Evolutionary conservation across 257 asterid genomes (phyloP), one percentile per base, ranked within the genome.

Genomic region (Rhazya stricta): DNA sequence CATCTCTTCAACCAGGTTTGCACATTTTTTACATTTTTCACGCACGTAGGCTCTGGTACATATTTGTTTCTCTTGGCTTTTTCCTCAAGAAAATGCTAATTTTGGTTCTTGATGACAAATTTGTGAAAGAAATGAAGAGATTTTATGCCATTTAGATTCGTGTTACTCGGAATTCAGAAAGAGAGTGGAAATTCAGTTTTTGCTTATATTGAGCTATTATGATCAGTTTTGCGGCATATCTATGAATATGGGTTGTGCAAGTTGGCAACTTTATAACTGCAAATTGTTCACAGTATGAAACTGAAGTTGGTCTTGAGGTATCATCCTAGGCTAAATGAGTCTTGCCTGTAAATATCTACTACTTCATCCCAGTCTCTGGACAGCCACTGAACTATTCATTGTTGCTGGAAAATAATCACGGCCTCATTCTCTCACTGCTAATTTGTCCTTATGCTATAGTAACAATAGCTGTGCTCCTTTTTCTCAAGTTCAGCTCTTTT

Each of bases 1-100:
- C 96, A n/a, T 83, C 97, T n/a, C 88, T 86, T 78, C 99, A 89
- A 79, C 83, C 97, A 72, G 97, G 97, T 89, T 73, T 39, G 2
- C 39, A 4, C 42, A 32, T n/a, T 71, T 61, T n/a, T 67, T 61
- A 3, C 45, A 36, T 54, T 36, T 27, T 71, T 71, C 72, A 3
- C 34, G 3, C 21, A 9, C 6, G 30, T 7, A 37, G n/a, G 2
- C 19, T 41, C 53, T 67, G 50, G 21, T 18, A 36, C 13, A 56
- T 69, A 15, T 67, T 2, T 67, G 62, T 36, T 65, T 16, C 36
- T 36, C 25, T 65, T 34, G 27, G 9, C 21, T 13, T 29, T 65
- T 36, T 65, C 6, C 13, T 6, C 41, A 29, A 60, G 41, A 29
- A 61, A 5, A 61, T 61, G 67, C 42, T 61, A 4, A 4, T 16